phyloP scores from a whole-genome alignment of 176 grass and related monocot species.

The Avena sativa region DNA sequence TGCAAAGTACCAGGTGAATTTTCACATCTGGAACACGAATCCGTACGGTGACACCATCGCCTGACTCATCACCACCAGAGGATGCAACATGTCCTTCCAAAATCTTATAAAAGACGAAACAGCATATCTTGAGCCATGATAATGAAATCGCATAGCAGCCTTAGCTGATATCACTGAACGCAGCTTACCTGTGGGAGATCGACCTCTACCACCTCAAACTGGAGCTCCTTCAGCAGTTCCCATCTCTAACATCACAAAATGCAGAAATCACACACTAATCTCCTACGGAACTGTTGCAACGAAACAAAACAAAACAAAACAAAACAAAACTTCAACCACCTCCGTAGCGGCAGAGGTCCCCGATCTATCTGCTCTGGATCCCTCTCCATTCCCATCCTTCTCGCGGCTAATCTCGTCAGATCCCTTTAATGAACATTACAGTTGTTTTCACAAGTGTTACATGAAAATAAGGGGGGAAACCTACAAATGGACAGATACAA shows the following conservation, averaged over 20 bases:
- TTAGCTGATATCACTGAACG: slow-evolving; percentile 11
- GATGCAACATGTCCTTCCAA: slow-evolving; percentile 51
- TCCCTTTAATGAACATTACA: slow-evolving; percentile 43
- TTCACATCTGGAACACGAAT: slow-evolving; percentile 52
- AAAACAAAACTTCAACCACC: slow-evolving; percentile 52
- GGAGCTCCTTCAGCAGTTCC: slow-evolving; percentile 55
- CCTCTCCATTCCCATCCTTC: slow-evolving; percentile 43
- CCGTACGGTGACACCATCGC: slow-evolving; percentile 43
- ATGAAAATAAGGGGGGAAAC: background rate
- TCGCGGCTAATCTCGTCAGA: slow-evolving; percentile 36
- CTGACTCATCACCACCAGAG: slow-evolving; percentile 37
- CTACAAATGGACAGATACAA: background rate
- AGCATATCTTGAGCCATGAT: slow-evolving; percentile 29
- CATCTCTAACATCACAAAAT: slow-evolving; percentile 49
- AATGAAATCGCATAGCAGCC: slow-evolving; percentile 2
- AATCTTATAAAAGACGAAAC: slow-evolving; percentile 37
- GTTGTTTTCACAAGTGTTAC: slow-evolving; percentile 27
- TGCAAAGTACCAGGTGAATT: slow-evolving; percentile 62
- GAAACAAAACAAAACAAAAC: background rate
- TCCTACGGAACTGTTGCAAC: slow-evolving; percentile 13
- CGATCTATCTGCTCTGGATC: slow-evolving; percentile 36
- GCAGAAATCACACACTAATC: slow-evolving; percentile 33
- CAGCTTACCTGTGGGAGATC: slow-evolving; percentile 67
- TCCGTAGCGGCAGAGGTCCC: slow-evolving; percentile 36
- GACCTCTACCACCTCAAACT: slow-evolving; percentile 75